Evolutionary conservation across 768 basidiomycete genomes (phyloP).

Genomic region (Polyporus arcularius): DNA sequence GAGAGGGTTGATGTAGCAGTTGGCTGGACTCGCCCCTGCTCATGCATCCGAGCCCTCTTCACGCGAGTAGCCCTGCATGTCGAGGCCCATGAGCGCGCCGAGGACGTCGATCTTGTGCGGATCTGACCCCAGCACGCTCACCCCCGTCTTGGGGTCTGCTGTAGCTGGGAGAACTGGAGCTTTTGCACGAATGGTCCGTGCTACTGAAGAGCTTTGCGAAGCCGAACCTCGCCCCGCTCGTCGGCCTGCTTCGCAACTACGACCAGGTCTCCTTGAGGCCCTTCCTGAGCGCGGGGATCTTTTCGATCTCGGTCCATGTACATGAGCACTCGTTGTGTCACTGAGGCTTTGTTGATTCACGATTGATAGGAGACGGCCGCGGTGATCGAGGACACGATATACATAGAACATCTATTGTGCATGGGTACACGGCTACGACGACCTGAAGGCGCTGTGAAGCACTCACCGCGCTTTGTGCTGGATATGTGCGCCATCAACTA

Average conservation of each 20-base stretch:
- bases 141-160: slow-evolving; percentile 60
- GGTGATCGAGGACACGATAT: too few relatives aligned
- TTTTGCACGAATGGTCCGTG: slow-evolving; percentile 82
- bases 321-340: too few relatives aligned
- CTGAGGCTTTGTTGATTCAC: too few relatives aligned
- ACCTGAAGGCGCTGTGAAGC: too few relatives aligned
- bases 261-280: slow-evolving; percentile 78
- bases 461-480: too few relatives aligned
- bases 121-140: slow-evolving; percentile 58
- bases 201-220: slow-evolving; percentile 81
- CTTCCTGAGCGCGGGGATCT: slow-evolving; percentile 79
- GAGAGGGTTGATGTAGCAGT: slow-evolving; percentile 31
- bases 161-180: slow-evolving; percentile 64
- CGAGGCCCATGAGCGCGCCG: slow-evolving; percentile 90
- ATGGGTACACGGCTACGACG: too few relatives aligned
- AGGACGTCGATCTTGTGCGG: slow-evolving; percentile 93
- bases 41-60: slow-evolving; percentile 78
- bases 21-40: slow-evolving; percentile 30
- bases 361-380: too few relatives aligned
- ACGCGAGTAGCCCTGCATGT: slow-evolving; percentile 83
- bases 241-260: slow-evolving; percentile 68
- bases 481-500: too few relatives aligned
- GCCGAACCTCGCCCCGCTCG: slow-evolving; percentile 44
- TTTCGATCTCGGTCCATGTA: slow-evolving; percentile 56
- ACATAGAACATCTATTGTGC: too few relatives aligned